Conservation (phyloP, 2,329 filamentous ascomycete species). For the Penicillium sp. region DNA sequence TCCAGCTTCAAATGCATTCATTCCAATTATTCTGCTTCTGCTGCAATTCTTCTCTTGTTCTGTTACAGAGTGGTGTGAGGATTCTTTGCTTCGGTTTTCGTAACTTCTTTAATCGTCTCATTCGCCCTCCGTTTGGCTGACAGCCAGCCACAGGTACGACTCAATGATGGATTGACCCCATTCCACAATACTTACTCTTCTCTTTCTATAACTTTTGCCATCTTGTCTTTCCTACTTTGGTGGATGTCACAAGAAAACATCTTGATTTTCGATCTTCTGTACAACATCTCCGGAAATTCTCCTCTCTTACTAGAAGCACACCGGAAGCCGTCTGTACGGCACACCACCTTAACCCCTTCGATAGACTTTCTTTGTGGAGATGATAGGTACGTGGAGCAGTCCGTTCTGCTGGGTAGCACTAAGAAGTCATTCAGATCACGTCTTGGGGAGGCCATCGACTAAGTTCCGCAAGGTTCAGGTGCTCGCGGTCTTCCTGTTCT, state of each 20-base stretch:
- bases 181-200: not conserved
- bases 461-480: constrained; percentile 94
- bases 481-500: constrained; percentile 86
- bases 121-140: not conserved
- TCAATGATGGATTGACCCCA: not conserved
- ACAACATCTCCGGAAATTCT: not conserved
- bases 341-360: not conserved
- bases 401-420: constrained; percentile 6
- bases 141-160: not conserved
- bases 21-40: not conserved
- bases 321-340: not conserved
- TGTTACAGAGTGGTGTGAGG: not conserved
- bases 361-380: constrained; percentile 23
- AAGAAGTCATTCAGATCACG: constrained; percentile 68
- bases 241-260: not conserved
- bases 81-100: not conserved
- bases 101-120: not conserved
- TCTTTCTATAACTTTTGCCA: not conserved
- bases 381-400: constrained; percentile 35
- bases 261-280: not conserved
- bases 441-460: constrained; percentile 85
- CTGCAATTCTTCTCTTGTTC: not conserved
- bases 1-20: not conserved
- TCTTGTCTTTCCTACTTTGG: not conserved
- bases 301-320: not conserved